Percentiles rank a stretch among this genome's conserved stretches.
phyloP scores from a whole-genome alignment of 768 basidiomycete genomes.

The Chalciporus piperatus region DNA sequence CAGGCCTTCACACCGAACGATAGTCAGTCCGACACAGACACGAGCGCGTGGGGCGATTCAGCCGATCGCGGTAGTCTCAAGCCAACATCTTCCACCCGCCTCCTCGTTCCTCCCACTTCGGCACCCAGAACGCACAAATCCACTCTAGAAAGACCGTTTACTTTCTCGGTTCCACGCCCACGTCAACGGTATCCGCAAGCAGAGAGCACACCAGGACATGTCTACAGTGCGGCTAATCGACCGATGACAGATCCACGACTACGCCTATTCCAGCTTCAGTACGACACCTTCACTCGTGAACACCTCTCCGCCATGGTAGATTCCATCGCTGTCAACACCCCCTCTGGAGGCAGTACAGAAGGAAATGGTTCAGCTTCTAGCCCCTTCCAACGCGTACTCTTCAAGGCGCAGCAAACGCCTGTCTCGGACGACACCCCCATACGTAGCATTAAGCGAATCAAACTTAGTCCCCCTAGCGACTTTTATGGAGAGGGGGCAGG shows the following conservation, averaged over 20 bases:
- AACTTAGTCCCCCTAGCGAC: conserved; percentile 67
- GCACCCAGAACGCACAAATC: conserved; percentile 42
- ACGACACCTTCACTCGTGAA: conserved; percentile 94
- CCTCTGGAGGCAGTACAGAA: conserved; percentile 53
- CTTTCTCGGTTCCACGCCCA: conserved; percentile 63
- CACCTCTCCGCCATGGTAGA: conserved; percentile 94
- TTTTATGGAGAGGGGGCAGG: conserved; percentile 50
- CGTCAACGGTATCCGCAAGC: conserved; percentile 46
- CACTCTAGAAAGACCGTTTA: conserved; percentile 62
- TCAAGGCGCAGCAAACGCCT: conserved; percentile 47
- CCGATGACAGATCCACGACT: conserved; percentile 69
- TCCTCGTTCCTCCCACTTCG: conserved; percentile 9
- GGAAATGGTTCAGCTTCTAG: conserved; percentile 39
- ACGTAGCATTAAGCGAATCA: conserved; percentile 77
- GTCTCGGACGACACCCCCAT: conserved; percentile 47
- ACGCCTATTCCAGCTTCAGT: conserved; percentile 88
- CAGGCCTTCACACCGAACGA: conserved; percentile 35
- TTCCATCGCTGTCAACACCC: conserved; percentile 82
- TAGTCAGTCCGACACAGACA: conserved; percentile 24
- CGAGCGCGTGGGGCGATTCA: conserved; percentile 9
- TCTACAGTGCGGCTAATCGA: conserved; percentile 20
- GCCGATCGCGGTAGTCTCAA: conserved; percentile 7
- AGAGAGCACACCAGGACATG: conserved; percentile 53
- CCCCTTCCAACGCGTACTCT: conserved; percentile 40
- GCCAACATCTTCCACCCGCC: conserved; percentile 10